phyloP scores from a whole-genome alignment of 208 protist genomes.

The Acanthamoeba culbertsoni region DNA sequence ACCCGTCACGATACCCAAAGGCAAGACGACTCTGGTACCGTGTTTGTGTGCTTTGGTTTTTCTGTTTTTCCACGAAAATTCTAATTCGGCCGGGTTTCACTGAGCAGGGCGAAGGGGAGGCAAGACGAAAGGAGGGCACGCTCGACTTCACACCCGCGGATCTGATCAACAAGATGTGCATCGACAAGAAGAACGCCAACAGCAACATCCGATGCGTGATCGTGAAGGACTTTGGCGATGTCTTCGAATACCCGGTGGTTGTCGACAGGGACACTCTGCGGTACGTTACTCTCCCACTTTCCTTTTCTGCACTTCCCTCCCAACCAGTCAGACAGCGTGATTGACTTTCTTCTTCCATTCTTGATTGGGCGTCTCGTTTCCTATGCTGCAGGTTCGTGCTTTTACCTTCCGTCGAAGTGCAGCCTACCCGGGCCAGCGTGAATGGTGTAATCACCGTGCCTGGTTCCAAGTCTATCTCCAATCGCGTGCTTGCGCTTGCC shows the following conservation, averaged over 20 bases:
- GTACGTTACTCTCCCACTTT: background rate
- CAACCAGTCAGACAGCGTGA: too few species aligned
- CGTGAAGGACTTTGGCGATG: conserved; percentile 72
- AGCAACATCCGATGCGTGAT: conserved; percentile 72
- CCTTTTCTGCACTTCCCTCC: too few species aligned
- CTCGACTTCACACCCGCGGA: conserved; percentile 44
- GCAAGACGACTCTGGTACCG: background rate
- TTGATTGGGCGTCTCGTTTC: background rate
- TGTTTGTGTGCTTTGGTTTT: background rate
- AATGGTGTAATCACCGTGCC: conserved; percentile 75
- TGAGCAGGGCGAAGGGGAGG: background rate
- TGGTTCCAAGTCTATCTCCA: conserved; percentile 85
- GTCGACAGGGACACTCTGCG: background rate
- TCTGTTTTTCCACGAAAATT: too few species aligned
- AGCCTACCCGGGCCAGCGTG: conserved; percentile 31
- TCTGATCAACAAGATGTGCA: conserved; percentile 80
- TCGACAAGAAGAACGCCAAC: conserved; percentile 86
- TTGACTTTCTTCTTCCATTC: too few species aligned
- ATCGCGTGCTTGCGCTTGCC: conserved; percentile 81
- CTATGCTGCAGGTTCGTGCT: conserved; percentile 42
- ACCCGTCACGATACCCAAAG: conserved; percentile 21
- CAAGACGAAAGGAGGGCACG: conserved; percentile 32
- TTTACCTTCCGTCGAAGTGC: conserved; percentile 22
- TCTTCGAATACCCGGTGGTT: conserved; percentile 59
- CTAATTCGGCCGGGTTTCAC: background rate